phyloP scores from a whole-genome alignment of 768 basidiomycete species.

The Strobilomyces confusus region DNA sequence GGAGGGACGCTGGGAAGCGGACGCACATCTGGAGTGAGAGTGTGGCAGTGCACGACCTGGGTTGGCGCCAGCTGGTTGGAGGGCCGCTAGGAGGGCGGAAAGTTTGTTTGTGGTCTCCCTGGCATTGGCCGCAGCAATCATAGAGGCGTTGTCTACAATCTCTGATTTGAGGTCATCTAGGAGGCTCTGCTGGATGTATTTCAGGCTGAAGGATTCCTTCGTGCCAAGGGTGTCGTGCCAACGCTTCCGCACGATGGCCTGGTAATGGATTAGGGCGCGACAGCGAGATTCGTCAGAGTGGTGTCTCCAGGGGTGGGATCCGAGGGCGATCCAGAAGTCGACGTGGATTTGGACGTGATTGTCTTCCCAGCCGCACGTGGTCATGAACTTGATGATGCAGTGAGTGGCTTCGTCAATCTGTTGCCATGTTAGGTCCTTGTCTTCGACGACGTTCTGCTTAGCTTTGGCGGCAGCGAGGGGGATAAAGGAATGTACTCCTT shows the following conservation, averaged over 20 bases:
- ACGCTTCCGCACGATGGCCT: not conserved
- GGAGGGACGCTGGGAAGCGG: too few relatives aligned
- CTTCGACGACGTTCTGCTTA: not conserved
- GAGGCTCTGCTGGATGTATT: not conserved
- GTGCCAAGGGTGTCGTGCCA: not conserved
- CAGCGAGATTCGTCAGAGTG: not conserved
- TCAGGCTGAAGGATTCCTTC: not conserved
- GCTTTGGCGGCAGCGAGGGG: not conserved
- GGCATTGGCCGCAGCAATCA: not conserved
- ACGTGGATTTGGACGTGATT: not conserved
- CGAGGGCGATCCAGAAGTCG: not conserved
- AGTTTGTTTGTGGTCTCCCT: too few relatives aligned
- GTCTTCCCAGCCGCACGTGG: not conserved
- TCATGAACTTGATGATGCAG: not conserved
- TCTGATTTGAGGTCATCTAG: not conserved
- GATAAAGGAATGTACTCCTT: not conserved
- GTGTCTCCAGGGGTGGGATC: not conserved
- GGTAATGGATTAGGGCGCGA: not conserved
- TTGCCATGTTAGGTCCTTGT: not conserved
- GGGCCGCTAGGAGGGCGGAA: too few relatives aligned
- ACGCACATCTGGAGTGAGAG: too few relatives aligned
- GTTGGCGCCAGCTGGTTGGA: too few relatives aligned
- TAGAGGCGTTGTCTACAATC: not conserved
- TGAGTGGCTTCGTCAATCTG: not conserved
- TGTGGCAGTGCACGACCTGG: too few relatives aligned